Evolutionary conservation across 1,139 yeast genomes (phyloP), one percentile per base, ranked within the genome.

Genomic region (Yamadazyma membranifaciens): DNA sequence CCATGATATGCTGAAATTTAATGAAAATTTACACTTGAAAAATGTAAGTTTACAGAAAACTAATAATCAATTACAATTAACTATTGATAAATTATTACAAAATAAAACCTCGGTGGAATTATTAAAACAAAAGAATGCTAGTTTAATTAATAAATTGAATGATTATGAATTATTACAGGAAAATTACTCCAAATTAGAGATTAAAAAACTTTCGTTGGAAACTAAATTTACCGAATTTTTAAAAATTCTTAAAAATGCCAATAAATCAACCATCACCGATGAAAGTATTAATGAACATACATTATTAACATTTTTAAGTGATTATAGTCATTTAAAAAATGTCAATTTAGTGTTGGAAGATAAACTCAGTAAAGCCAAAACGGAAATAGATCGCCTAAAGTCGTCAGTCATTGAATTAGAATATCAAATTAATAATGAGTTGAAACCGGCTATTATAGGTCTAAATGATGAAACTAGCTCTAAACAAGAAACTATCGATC

Each of bases 161-260:
- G 60, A 61, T 10, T 57, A 75, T 40, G 78, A 75, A 32, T 59
- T 58, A 0, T 49, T 78, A 3, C 76, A 81, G 43, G 73, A 69
- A 35, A 69, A 71, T 37, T 67, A 67, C 12, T 74, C 78, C 31
- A 73, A 73, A 11, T 54, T 80, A 14, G 83, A 81, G 48, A 58
- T 82, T 33, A 78, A 80, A 46, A 63, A 79, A 43, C 57, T 79
- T 14, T 69, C 72, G 28, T 55, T 81, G 32, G 70, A 75, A 37
- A 61, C 68, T 6, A 73, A 66, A 40, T 62, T 68, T 42, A 62
- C 68, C 31, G 67, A 64, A 22, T 63, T 64, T 38, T 56, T 63
- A 38, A 56, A 36, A 56, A 37, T 50, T 70, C 22, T 45, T 38
- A 26, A 40, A 28, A 31, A 32, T 16, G n/a, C 37, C 15, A 12